These are phyloP conservation scores for Arctium lappa DNA, from an alignment of 129 eudicot species.

Conservation along the genomic window DNA sequence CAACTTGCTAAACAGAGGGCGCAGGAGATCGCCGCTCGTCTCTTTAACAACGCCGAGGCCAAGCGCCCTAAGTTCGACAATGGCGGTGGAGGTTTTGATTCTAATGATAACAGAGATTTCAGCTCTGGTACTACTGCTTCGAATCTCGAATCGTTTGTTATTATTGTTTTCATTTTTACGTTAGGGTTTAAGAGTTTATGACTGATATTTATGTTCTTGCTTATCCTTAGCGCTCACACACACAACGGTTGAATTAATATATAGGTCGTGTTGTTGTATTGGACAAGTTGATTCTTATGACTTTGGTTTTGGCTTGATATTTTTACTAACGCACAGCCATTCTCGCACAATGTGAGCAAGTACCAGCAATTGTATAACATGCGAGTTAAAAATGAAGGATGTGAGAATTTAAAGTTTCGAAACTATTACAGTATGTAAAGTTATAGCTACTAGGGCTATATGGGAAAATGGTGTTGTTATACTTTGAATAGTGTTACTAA, in stretches of 20 bases:
- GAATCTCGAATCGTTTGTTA: not conserved
- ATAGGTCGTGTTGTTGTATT: not conserved
- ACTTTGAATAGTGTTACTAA: not conserved
- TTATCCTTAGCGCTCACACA: not conserved
- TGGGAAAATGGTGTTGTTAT: not conserved
- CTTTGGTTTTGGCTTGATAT: not conserved
- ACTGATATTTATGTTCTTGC: not conserved
- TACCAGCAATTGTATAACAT: not conserved
- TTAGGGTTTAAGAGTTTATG: not conserved
- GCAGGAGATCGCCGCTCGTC: conserved; percentile 57
- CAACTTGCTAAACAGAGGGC: conserved; percentile 54
- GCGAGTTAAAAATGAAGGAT: not conserved
- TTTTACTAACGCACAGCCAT: not conserved
- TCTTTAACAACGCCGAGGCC: conserved; percentile 48
- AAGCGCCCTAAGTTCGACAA: conserved; percentile 69
- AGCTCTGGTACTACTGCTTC: conserved; percentile 29
- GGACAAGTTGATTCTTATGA: not conserved
- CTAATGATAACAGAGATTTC: conserved; percentile 23
- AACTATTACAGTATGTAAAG: not conserved
- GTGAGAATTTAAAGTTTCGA: not conserved
- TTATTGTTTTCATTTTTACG: not conserved
- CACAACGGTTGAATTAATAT: not conserved
- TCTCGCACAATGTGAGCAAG: not conserved
- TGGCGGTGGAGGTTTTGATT: conserved; percentile 39
- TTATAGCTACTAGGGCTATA: not conserved